These are phyloP conservation scores for Microglena sp. DNA, from an alignment of 139 green algal genomes.

Conservation along the genomic window DNA sequence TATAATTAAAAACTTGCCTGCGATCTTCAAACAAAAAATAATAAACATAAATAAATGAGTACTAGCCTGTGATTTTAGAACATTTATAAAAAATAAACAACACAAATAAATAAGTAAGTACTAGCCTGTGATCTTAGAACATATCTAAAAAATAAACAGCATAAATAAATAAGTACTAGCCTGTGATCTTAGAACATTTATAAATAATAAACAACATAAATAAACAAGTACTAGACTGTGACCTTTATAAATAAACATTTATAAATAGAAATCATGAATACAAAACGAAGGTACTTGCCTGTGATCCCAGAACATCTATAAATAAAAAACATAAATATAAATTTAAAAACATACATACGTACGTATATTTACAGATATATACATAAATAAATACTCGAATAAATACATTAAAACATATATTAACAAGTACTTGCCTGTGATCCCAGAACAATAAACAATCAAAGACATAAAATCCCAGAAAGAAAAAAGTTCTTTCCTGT, in stretches of 20 bases:
- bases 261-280: not conserved
- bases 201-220: no score
- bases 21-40: not conserved
- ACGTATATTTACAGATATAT: not conserved
- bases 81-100: not conserved
- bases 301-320: constrained; percentile 61
- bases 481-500: no score
- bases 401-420: not conserved
- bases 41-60: not conserved
- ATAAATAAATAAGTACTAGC: no score
- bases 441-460: constrained; percentile 21
- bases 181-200: constrained; percentile 60
- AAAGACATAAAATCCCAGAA: not conserved
- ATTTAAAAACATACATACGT: not conserved
- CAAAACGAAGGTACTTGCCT: no score
- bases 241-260: not conserved
- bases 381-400: not conserved
- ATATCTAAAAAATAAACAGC: no score
- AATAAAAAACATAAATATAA: not conserved
- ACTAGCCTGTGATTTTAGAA: constrained; percentile 40
- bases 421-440: no score
- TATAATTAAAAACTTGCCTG: not conserved
- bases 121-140: no score
- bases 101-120: no score
- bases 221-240: not conserved